These are phyloP conservation scores for Tuber borchii DNA, from an alignment of 495 filamentous ascomycete genomes.

Conservation along the genomic window DNA sequence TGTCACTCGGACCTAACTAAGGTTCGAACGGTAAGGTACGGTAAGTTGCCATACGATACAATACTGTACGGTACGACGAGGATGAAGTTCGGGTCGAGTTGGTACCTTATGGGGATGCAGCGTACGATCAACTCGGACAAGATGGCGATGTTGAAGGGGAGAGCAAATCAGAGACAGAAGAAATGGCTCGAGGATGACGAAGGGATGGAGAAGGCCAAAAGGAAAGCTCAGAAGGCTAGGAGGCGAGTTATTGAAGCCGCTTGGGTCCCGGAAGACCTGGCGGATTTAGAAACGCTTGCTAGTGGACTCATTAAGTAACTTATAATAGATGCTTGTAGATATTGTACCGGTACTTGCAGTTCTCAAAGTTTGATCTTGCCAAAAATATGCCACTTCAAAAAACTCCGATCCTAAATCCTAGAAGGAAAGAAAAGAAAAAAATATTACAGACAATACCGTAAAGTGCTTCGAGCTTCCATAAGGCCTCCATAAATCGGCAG, in stretches of 20 bases:
- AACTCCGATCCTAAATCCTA: not conserved
- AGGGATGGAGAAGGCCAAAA: constrained; percentile 46
- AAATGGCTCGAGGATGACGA: constrained; percentile 47
- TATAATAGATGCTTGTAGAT: constrained; percentile 1
- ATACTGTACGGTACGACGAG: too few relatives aligned
- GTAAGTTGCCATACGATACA: too few relatives aligned
- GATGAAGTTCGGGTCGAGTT: constrained; percentile 45
- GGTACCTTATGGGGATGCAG: constrained; percentile 42
- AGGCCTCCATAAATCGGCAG: not conserved
- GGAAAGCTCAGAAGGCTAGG: constrained; percentile 46
- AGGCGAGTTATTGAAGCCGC: constrained; percentile 51
- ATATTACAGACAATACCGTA: not conserved
- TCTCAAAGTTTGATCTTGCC: constrained; percentile 20
- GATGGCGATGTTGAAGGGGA: constrained; percentile 29
- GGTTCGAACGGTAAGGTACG: too few relatives aligned
- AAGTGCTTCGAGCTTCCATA: not conserved
- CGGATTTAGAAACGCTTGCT: constrained; percentile 84
- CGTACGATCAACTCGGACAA: constrained; percentile 25
- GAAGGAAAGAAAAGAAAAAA: not conserved
- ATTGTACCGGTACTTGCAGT: not conserved
- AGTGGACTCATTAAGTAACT: constrained; percentile 63
- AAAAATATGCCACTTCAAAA: not conserved
- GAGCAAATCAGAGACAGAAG: constrained; percentile 42
- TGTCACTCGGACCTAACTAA: too few relatives aligned
- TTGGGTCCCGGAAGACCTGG: constrained; percentile 70